Evolutionary conservation across 2,329 filamentous ascomycete genomes (phyloP).

Genomic region (Ascochyta fabae): DNA sequence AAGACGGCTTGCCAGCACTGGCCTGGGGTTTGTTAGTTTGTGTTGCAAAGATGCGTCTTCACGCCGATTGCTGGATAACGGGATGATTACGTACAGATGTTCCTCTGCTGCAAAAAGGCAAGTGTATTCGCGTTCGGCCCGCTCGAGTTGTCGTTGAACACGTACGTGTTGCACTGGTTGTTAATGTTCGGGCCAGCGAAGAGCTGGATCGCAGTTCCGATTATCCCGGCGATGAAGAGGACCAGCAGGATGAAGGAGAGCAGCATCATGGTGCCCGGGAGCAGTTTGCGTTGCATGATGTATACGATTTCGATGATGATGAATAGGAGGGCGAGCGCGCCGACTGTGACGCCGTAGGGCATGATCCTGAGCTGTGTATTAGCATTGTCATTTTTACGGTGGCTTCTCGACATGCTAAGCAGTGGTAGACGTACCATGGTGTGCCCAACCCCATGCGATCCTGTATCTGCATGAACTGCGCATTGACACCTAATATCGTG

Average conservation of each 20-base stretch:
- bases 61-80: neutral
- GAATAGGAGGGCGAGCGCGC: constrained; percentile 63
- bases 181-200: constrained; percentile 65
- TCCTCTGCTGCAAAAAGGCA: constrained; percentile 68
- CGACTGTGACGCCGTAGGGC: constrained; percentile 67
- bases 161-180: constrained; percentile 64
- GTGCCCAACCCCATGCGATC: constrained; percentile 61
- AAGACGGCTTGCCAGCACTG: constrained; percentile 69
- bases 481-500: constrained; percentile 65
- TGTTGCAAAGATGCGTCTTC: neutral
- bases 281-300: constrained; percentile 61
- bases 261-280: constrained; percentile 66
- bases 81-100: constrained; percentile 60
- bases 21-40: constrained; percentile 44
- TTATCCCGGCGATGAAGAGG: constrained; percentile 66
- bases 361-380: constrained; percentile 60
- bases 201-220: constrained; percentile 68
- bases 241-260: constrained; percentile 67
- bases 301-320: constrained; percentile 65
- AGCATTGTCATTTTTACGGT: neutral
- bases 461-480: constrained; percentile 66
- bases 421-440: constrained; percentile 60
- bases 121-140: constrained; percentile 63
- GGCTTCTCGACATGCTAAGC: neutral
- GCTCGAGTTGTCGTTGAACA: constrained; percentile 53